Base-by-base conservation (phyloP, 805 yeast genomes). In the Kazachstania martiniae region DNA sequence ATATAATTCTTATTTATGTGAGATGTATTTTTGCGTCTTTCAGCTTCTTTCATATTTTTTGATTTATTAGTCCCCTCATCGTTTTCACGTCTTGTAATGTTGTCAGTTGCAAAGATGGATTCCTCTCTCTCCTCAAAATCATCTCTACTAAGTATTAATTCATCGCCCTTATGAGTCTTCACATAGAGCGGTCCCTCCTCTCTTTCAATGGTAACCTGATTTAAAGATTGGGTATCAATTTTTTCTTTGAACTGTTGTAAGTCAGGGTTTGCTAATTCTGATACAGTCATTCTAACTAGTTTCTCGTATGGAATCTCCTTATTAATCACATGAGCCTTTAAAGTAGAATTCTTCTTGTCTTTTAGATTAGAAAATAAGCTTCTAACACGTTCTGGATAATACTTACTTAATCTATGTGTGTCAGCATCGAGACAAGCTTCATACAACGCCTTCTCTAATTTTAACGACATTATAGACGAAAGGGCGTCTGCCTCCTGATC, bases 141-240 rank as follows among this genome's bases (percentile, higher is more conserved):
- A 29, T 65, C 70, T 16, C 65, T 71, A 26, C 56, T 61, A 35
- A 80, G 93, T 5, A 83, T 66, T n/a, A 81, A 53, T 48, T 81
- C 87, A 39, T 86, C 94, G 17, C 95, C 95, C 53, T 80, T 82
- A 52, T 85, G 94, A 3, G 95, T 83, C 46, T 85, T 67, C 43
- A 84, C 66, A 42, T 83, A 72, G 28, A 76, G 67, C 12, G 85
- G 85, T 21, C 65, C 72, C 25, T 63, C 68, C 23, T 70, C 72
- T 16, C 57, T 66, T 27, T 76, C 75, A 31, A 86, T 58, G 10
- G 86, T 80, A 12, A 81, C 68, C 35, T 79, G 76, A 18, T 74
- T 65, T 34, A 82, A 72, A 21, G 78, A 70, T 51, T 81, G 81
- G 37, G 71, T 72, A 32, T 79, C 70, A 8, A 82, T 83, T 30